Percentiles rank a stretch among this genome's conserved stretches.
Evolutionary conservation across 192 early-diverging fungal species (phyloP).

Genomic region (Ramicandelaber brevisporus): DNA sequence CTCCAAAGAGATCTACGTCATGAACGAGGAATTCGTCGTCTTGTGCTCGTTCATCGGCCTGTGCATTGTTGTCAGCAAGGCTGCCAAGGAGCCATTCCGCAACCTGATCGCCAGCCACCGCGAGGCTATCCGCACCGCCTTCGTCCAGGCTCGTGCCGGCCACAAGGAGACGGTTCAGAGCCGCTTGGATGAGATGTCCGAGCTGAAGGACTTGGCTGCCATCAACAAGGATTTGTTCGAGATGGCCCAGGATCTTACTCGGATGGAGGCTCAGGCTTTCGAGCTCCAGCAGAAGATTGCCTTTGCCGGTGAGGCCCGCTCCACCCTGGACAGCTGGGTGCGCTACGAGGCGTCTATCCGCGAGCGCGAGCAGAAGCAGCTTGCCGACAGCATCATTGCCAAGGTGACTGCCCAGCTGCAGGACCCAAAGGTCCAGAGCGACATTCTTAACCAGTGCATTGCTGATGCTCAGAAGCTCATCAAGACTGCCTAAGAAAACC

Average conservation of each 20-base stretch:
- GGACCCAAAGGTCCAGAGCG: conserved; percentile 17
- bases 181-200: conserved; percentile 69
- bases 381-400: conserved; percentile 64
- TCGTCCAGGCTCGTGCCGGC: conserved; percentile 62
- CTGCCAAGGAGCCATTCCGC: conserved; percentile 55
- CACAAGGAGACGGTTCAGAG: conserved; percentile 79
- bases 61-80: conserved; percentile 47
- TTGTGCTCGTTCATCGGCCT: conserved; percentile 57
- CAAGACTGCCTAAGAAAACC: not conserved
- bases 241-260: conserved; percentile 84
- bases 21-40: conserved; percentile 82
- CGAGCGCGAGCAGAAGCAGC: conserved; percentile 75
- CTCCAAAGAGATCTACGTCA: conserved; percentile 93
- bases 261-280: conserved; percentile 82
- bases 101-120: conserved; percentile 41
- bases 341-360: conserved; percentile 83
- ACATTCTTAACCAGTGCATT: conserved; percentile 19
- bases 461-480: conserved; percentile 8
- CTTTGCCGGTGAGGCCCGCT: conserved; percentile 59
- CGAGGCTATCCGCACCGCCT: conserved; percentile 55
- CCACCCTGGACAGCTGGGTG: conserved; percentile 84
- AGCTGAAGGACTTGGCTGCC: conserved; percentile 81
- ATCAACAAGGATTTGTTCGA: conserved; percentile 82
- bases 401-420: conserved; percentile 19
- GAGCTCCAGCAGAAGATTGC: conserved; percentile 79